Evolutionary conservation across 768 basidiomycete species (phyloP).

Genomic region (Lactarius deliciosus): DNA sequence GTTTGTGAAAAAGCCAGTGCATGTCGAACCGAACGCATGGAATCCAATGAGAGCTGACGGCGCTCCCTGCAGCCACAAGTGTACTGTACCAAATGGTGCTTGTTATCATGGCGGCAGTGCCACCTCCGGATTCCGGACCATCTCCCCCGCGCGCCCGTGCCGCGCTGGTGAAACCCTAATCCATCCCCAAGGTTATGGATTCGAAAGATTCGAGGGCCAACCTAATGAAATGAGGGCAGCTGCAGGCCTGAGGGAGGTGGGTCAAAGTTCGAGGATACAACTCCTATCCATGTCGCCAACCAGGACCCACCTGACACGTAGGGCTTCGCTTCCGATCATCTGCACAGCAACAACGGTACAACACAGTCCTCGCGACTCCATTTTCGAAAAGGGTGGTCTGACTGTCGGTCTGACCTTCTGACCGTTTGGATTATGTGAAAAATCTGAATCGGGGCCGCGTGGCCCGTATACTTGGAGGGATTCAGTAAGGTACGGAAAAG

Average conservation of each 20-base stretch:
- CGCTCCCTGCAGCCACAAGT: neutral
- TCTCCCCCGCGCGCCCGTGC: neutral
- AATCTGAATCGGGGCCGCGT: neutral
- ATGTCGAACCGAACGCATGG: neutral
- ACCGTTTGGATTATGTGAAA: neutral
- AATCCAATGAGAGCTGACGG: neutral
- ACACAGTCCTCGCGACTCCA: neutral
- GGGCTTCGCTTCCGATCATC: neutral
- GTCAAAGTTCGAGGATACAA: neutral
- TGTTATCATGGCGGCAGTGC: neutral
- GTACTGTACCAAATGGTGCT: neutral
- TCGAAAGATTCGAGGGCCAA: neutral
- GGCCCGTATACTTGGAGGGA: neutral
- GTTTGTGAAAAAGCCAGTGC: neutral
- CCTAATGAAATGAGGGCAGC: too few species aligned
- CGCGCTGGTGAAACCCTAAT: neutral
- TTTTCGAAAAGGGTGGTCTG: neutral
- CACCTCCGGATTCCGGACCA: neutral
- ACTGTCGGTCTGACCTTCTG: neutral
- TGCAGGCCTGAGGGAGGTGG: neutral
- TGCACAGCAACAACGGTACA: neutral
- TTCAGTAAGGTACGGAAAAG: neutral
- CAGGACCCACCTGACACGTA: neutral
- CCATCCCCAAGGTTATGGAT: neutral
- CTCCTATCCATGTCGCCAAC: neutral